These are phyloP conservation scores for Eucalyptus globulus DNA, from an alignment of 345 rosid species.

Conservation along the genomic window DNA sequence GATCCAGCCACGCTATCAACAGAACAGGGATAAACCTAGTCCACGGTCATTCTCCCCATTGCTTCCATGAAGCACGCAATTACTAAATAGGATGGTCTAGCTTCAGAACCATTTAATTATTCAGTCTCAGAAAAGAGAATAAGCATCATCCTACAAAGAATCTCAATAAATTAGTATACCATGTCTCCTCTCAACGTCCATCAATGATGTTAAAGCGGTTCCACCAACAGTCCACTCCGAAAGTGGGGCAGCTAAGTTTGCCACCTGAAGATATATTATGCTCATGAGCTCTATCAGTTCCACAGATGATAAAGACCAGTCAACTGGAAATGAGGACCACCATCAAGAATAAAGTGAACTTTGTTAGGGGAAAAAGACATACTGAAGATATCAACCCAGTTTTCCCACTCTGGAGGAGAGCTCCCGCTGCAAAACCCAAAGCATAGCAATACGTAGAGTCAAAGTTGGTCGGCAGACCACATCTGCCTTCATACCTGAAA, in stretches of 20 bases:
- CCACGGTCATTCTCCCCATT: background rate
- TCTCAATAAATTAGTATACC: conserved; percentile 23
- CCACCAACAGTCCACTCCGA: conserved; percentile 91
- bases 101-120: background rate
- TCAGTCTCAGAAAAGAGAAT: background rate
- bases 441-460: conserved; percentile 91
- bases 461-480: conserved; percentile 93
- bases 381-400: conserved; percentile 92
- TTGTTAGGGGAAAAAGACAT: background rate
- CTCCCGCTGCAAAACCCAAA: conserved; percentile 84
- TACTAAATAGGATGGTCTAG: background rate
- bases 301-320: background rate
- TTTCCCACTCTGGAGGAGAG: conserved; percentile 79
- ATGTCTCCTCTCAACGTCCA: conserved; percentile 99
- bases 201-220: conserved; percentile 80
- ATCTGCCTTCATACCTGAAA: conserved; percentile 91
- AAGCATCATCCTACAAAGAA: background rate
- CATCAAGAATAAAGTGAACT: background rate
- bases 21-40: background rate
- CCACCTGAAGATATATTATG: conserved; percentile 43
- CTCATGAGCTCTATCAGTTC: background rate
- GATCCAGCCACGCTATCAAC: background rate
- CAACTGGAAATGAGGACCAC: background rate
- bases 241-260: conserved; percentile 81
- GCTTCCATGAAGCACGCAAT: background rate